phyloP scores from a whole-genome alignment of 345 rosid species.

The Salix purpurea region DNA sequence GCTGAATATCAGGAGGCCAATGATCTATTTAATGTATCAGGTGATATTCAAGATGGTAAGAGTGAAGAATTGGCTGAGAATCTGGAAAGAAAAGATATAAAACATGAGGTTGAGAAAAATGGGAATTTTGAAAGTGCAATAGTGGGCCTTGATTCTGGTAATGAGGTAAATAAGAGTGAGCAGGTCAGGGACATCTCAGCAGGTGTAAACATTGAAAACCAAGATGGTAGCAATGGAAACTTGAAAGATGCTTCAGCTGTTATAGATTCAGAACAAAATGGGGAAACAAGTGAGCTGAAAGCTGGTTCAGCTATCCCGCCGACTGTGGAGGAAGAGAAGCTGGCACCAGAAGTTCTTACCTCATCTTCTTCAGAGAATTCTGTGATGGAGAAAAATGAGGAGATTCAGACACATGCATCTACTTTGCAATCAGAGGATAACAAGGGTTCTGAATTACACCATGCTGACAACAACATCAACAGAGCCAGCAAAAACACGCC shows the following conservation, averaged over 20 bases:
- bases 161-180: slow-evolving; percentile 17
- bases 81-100: not conserved
- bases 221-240: slow-evolving; percentile 14
- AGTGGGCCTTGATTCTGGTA: not conserved
- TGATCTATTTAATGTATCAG: not conserved
- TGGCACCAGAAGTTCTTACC: slow-evolving; percentile 12
- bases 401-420: slow-evolving; percentile 16
- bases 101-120: not conserved
- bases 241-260: slow-evolving; percentile 15
- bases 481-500: slow-evolving; percentile 25
- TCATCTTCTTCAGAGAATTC: slow-evolving; percentile 21
- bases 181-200: not conserved
- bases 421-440: slow-evolving; percentile 19
- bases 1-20: slow-evolving; percentile 10
- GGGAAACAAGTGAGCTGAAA: not conserved
- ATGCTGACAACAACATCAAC: slow-evolving; percentile 22
- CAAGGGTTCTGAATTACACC: slow-evolving; percentile 19
- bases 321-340: slow-evolving; percentile 17
- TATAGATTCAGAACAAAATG: not conserved
- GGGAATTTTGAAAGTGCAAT: not conserved
- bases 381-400: slow-evolving; percentile 27
- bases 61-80: not conserved
- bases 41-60: not conserved
- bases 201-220: not conserved
- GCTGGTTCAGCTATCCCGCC: slow-evolving; percentile 10